Conservation (phyloP, 2,329 filamentous ascomycete genomes). For the Monosporascus sp. region DNA sequence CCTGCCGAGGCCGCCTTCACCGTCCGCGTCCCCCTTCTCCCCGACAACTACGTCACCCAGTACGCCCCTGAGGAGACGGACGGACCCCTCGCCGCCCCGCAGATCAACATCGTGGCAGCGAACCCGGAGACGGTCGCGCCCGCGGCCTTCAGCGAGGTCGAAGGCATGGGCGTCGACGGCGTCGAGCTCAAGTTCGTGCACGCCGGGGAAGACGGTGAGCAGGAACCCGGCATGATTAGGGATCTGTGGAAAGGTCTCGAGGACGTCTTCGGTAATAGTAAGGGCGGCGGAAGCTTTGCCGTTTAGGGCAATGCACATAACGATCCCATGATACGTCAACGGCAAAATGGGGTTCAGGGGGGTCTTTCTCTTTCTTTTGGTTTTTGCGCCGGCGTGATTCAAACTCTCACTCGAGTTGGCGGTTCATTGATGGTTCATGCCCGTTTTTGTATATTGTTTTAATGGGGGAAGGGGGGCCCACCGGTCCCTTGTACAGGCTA, state of each 20-base stretch:
- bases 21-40: constrained; percentile 55
- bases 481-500: too few species aligned
- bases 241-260: constrained; percentile 57
- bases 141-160: constrained; percentile 51
- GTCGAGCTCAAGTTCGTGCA: constrained; percentile 51
- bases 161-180: constrained; percentile 52
- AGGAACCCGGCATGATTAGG: constrained; percentile 42
- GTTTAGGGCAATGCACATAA: neutral
- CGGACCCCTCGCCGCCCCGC: constrained; percentile 34
- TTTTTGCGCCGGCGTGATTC: too few species aligned
- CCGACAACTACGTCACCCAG: constrained; percentile 49
- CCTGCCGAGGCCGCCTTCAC: constrained; percentile 27
- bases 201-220: constrained; percentile 23
- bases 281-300: neutral
- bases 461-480: too few species aligned
- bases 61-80: constrained; percentile 40
- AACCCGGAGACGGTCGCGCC: constrained; percentile 50
- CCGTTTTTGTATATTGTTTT: too few species aligned
- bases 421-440: too few species aligned
- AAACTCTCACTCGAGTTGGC: too few species aligned
- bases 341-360: too few species aligned
- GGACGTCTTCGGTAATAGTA: constrained; percentile 33
- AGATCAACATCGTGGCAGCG: constrained; percentile 52
- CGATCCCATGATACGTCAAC: neutral
- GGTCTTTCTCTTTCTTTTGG: too few species aligned